phyloP scores from a whole-genome alignment of 2,329 filamentous ascomycete species.

The Hypomyces rosellus region DNA sequence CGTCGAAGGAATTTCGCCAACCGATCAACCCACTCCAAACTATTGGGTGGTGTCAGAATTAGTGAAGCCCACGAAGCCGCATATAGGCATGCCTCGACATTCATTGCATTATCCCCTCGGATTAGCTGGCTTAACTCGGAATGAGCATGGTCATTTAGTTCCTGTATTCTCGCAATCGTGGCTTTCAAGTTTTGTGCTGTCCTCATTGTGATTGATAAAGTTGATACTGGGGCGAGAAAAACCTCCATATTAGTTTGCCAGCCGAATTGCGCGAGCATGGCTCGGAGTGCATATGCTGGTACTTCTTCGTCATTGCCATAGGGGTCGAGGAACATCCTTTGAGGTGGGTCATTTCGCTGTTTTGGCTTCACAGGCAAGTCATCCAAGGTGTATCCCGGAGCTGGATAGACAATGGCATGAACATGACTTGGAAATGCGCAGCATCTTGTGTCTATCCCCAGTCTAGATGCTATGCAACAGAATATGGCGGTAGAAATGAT shows the following conservation, averaged over 20 bases:
- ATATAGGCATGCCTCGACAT: constrained; percentile 57
- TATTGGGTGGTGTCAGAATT: constrained; percentile 44
- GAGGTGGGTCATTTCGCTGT: constrained; percentile 24
- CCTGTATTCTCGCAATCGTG: constrained; percentile 42
- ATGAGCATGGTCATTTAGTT: constrained; percentile 22
- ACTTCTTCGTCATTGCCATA: constrained; percentile 67
- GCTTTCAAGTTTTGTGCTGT: constrained; percentile 72
- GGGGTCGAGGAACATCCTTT: constrained; percentile 75
- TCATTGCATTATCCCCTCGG: constrained; percentile 32
- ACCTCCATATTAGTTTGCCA: constrained; percentile 36
- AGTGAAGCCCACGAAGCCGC: constrained; percentile 66
- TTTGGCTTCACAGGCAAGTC: constrained; percentile 32
- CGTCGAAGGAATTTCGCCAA: constrained; percentile 57
- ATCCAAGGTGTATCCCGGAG: constrained; percentile 55
- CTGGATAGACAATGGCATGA: constrained; percentile 67
- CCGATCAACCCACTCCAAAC: constrained; percentile 51
- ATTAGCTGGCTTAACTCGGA: constrained; percentile 28
- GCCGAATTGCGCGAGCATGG: constrained; percentile 47
- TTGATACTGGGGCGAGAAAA: constrained; percentile 59
- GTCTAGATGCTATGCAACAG: constrained; percentile 66
- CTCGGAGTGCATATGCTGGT: constrained; percentile 49
- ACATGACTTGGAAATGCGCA: constrained; percentile 83
- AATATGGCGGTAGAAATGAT: constrained; percentile 84
- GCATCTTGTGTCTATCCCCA: constrained; percentile 71
- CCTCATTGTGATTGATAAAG: constrained; percentile 64